Evolutionary conservation across 768 basidiomycete genomes (phyloP).

Genomic region (Pulveroboletus sp.): DNA sequence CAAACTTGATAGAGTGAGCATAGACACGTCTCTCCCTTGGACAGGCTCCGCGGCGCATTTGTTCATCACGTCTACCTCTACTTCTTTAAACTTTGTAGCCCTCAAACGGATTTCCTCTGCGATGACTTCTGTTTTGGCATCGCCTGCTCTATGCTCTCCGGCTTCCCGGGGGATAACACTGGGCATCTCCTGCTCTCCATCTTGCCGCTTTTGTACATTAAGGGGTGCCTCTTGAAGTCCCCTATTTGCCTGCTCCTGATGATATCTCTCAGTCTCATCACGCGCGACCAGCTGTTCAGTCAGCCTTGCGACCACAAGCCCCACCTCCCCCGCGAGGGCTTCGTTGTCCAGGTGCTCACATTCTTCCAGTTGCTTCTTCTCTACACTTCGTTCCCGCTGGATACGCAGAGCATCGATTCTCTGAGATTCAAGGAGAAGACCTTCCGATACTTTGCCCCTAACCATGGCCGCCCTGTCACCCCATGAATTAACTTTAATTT

Average conservation of each 20-base stretch:
- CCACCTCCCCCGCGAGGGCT: constrained; percentile 32
- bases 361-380: constrained; percentile 16
- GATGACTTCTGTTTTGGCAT: neutral
- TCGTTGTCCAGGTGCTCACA: constrained; percentile 31
- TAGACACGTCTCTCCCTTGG: neutral
- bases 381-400: constrained; percentile 24
- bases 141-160: neutral
- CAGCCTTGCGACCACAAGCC: constrained; percentile 14
- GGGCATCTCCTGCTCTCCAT: constrained; percentile 1
- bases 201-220: neutral
- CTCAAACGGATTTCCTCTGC: neutral
- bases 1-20: neutral
- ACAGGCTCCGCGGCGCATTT: neutral
- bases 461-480: constrained; percentile 32
- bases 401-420: constrained; percentile 37
- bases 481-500: constrained; percentile 46
- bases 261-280: constrained; percentile 28
- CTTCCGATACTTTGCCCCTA: constrained; percentile 36
- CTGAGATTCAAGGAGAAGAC: constrained; percentile 38
- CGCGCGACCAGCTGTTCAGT: constrained; percentile 13
- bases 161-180: neutral
- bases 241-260: constrained; percentile 11
- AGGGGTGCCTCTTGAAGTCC: neutral
- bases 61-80: neutral
- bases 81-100: neutral